phyloP scores from a whole-genome alignment of 768 basidiomycete genomes.

The Tulasnella sp. region DNA sequence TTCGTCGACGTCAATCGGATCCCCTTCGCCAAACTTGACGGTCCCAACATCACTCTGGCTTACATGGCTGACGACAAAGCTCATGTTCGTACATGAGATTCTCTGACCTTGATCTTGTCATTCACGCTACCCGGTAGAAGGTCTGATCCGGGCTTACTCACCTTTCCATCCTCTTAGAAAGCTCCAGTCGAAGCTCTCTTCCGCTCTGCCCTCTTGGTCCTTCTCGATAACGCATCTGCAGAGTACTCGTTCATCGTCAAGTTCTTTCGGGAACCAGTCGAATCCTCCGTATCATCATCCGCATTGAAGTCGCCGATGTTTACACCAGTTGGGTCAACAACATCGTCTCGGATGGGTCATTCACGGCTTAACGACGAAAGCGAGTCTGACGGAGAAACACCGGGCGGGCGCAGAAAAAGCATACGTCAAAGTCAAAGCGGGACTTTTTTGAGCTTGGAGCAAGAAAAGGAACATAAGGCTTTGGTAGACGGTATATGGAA shows the following conservation, averaged over 20 bases:
- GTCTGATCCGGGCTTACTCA: too few relatives aligned
- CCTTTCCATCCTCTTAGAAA: constrained; percentile 51
- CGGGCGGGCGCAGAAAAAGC: too few relatives aligned
- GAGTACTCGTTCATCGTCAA: constrained; percentile 80
- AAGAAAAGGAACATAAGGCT: constrained; percentile 37
- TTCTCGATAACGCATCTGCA: constrained; percentile 89
- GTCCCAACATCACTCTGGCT: constrained; percentile 66
- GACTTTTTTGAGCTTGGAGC: background rate
- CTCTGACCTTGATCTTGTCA: constrained; percentile 16
- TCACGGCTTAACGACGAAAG: constrained; percentile 25
- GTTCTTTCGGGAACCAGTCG: constrained; percentile 52
- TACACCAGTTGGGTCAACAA: background rate
- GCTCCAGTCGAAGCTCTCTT: constrained; percentile 73
- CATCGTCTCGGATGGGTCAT: constrained; percentile 34
- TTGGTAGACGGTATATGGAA: constrained; percentile 69
- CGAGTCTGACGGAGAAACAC: constrained; percentile 12
- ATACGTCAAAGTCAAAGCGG: constrained; percentile 18
- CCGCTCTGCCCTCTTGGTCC: constrained; percentile 75
- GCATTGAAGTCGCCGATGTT: background rate
- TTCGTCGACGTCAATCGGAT: constrained; percentile 46
- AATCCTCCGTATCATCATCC: background rate
- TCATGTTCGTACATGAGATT: constrained; percentile 45
- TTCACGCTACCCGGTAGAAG: background rate
- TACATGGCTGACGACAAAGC: constrained; percentile 85
- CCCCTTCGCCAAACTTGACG: constrained; percentile 59